Base-by-base conservation (phyloP, 108 stramenopile genomes). In the Fistulifera pelliculosa region DNA sequence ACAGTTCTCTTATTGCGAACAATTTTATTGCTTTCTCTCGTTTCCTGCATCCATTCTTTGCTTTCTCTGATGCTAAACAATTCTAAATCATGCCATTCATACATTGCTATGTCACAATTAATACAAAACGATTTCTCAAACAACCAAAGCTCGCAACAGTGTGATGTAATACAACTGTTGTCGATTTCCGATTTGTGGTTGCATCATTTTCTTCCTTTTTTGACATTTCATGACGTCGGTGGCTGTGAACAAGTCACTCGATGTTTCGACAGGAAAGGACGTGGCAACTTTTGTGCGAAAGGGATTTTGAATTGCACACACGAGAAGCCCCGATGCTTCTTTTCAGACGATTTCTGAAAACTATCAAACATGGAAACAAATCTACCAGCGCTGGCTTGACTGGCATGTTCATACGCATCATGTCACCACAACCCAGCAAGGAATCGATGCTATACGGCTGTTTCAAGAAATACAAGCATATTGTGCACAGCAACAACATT, bases 141-240 rank as follows among this genome's bases (percentile, higher is more conserved):
- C n/a, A n/a, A n/a, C n/a, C n/a, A n/a, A n/a, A n/a, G n/a, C 31
- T 35, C 31, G 3, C 31, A 3, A 8, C 31, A 35, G 31, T 8
- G n/a, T n/a, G n/a, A 35, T 3, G 31, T 35, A 8, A 35, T 35
- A 8, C 31, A 35, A 35, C 3, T 35, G 6, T 6, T 35, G 3
- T 3, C 31, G 8, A 35, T 6, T 35, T 35, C 31, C 31, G 31
- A 35, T 8, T 35, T 35, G 31, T 35, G 31, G 31, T 45, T 11
- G 17, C 44, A 45, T 45, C 58, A 59, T 59, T 59, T 59, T 7
- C 26, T 59, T 14, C 25, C 58, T 11, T 59, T 38, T 38, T 47
- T 59, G 11, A n/a, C 47, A 47, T n/a, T 38, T 18, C 15, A 27
- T 28, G 58, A 59, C 19, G 45, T 48, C 25, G 58, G 19, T 17